A percentile compares a stretch with the other conserved stretches of the same genome.
Evolutionary conservation across 768 basidiomycete species (phyloP).

Genomic region (Sistotremastrum niveocremeum): DNA sequence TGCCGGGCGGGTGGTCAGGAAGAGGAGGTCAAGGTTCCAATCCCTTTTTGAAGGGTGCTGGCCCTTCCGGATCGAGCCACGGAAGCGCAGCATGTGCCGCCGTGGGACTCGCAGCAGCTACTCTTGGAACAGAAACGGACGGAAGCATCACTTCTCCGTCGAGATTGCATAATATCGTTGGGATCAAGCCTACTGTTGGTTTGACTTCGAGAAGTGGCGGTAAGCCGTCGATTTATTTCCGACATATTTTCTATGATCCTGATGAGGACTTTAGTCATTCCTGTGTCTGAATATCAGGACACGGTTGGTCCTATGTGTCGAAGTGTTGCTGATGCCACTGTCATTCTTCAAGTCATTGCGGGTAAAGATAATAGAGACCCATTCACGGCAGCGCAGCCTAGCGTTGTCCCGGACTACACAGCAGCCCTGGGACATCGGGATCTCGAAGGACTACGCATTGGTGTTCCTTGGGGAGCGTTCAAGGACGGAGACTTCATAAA

Average conservation of each 20-base stretch:
- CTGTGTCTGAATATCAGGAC: constrained; percentile 29
- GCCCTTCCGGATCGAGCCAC: constrained; percentile 28
- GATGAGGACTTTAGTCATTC: constrained; percentile 22
- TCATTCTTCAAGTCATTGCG: constrained; percentile 26
- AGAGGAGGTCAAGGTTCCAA: constrained; percentile 30
- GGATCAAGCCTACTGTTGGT: constrained; percentile 27
- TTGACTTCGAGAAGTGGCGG: constrained; percentile 19
- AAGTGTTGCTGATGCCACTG: constrained; percentile 24
- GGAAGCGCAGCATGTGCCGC: constrained; percentile 28
- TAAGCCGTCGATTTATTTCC: not conserved
- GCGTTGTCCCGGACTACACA: constrained; percentile 38
- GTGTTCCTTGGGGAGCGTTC: constrained; percentile 27
- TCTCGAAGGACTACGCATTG: constrained; percentile 31
- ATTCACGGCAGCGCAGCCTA: constrained; percentile 31
- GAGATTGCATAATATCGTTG: constrained; percentile 28
- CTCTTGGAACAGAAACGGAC: constrained; percentile 34
- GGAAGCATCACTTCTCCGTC: constrained; percentile 35
- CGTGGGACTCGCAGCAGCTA: constrained; percentile 28
- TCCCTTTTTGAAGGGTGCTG: constrained; percentile 29
- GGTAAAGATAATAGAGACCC: constrained; percentile 29
- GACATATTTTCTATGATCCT: not conserved
- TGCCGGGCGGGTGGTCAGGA: constrained; percentile 31
- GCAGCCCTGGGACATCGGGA: constrained; percentile 35
- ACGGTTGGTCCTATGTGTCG: constrained; percentile 26
- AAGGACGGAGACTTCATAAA: constrained; percentile 12